Base-by-base conservation (phyloP, 768 basidiomycete species). In the Suillus tomentosus region DNA sequence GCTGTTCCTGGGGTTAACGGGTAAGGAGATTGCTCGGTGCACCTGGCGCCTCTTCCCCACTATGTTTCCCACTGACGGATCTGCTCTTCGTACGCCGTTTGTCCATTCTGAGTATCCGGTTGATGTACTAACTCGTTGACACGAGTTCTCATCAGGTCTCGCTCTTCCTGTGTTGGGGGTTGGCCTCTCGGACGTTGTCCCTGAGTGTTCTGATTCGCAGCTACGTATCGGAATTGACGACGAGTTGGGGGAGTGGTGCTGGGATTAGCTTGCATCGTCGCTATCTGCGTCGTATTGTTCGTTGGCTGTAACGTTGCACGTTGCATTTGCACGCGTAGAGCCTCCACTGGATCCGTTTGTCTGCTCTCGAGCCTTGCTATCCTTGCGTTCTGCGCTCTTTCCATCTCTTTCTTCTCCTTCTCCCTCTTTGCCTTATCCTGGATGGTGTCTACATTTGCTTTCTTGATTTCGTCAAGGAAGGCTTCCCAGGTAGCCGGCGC, bases 51-150 rank as follows among this genome's bases (percentile, higher is more conserved):
- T 6, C 22, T 3, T 7, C 48, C 48, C 22, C 22, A 50, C 3
- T 6, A 0, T 0, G 5, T 14, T 1, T 24, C 22, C 48, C 48
- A 50, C 7, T 48, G 47, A 0, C 2, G 10, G 2, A 48, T 0
- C 5, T 48, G 47, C 3, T 48, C 47, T 5, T 3, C 0, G 10
- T 48, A 48, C 3, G 45, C 45, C 2, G 22, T 13, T 14, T 48
- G 47, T 3, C 47, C 22, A 0, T 5, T 3, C 3, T 9, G 10
- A 0, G n/a, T 48, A 13, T 48, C 47, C 3, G 0, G 22, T 0
- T 48, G 47, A 4, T 48, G 47, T 5, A 1, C 2, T 6, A 48
- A 2, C 5, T 48, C 47, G 2, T 24, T 48, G 1, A 48, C 14
- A 5, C 11, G 47, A 2, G 13, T 5, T 22, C 47, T 0, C 47